Base-by-base conservation (phyloP, 495 filamentous ascomycete species). In the Talaromyces trachyspermus region DNA sequence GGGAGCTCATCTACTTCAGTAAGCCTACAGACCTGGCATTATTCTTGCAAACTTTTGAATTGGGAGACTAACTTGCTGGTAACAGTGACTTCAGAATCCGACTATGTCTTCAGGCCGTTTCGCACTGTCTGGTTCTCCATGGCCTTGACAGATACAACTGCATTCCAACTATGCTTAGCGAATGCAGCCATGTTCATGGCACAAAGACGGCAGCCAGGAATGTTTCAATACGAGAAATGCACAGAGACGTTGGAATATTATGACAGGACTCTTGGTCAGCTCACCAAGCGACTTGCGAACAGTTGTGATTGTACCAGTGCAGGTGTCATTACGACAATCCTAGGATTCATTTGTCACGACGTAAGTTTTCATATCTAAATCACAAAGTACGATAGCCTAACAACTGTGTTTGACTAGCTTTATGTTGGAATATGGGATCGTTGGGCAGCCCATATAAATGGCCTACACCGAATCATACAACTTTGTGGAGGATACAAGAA, bases 131-230 rank as follows among this genome's bases (percentile, higher is more conserved):
- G 57, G 57, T 53, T 60, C 42, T 45, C 49, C 4, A 52, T 60
- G 54, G 52, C 54, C 18, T 19, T 60, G 50, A 35, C 29, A 0
- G 57, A 60, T 33, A 6, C 44, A 15, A 55, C 52, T 42, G 57
- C 57, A 33, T 55, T 58, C 40, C 41, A 43, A 1, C 27, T 60
- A 19, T 50, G 49, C 12, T 40, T 58, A 48, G 57, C 57, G 18
- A 57, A 54, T 40, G 57, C 57, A 6, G 51, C 55, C 22, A 55
- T 60, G 52, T 60, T 60, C 43, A 42, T 55, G 20, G 54, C 57
- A 23, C 52, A 60, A 26, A 41, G 32, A 6, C 26, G 25, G 17
- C 30, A 51, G 11, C 48, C 45, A 24, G 25, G 47, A 6, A 52
- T 30, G 3, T 53, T 50, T n/a, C 47, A 48, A 5, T 57, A 57